Conservation (phyloP, 2,329 filamentous ascomycete species). For the Ceratocystis variospora region DNA sequence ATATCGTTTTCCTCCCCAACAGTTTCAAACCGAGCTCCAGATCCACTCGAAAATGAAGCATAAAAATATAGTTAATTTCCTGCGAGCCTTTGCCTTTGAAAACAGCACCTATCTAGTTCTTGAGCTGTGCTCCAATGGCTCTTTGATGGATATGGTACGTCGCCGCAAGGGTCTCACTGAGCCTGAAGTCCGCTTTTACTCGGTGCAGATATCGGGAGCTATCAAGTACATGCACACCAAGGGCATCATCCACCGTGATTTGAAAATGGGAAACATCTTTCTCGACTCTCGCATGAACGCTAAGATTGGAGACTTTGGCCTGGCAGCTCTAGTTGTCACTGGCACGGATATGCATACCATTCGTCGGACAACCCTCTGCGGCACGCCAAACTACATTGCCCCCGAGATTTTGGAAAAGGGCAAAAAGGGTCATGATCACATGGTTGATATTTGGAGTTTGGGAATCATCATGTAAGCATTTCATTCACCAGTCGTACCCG, state of each 20-base stretch:
- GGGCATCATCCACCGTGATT: constrained; percentile 88
- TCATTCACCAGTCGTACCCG: not conserved
- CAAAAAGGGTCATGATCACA: constrained; percentile 89
- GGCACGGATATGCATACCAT: constrained; percentile 76
- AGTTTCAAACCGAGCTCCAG: constrained; percentile 75
- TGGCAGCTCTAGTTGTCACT: constrained; percentile 81
- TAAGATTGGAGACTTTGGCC: constrained; percentile 93
- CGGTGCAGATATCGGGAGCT: constrained; percentile 86
- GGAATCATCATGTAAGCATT: constrained; percentile 80
- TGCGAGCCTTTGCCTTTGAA: constrained; percentile 82
- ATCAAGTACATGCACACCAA: constrained; percentile 97
- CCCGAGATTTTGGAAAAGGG: constrained; percentile 92
- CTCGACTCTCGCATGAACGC: constrained; percentile 91
- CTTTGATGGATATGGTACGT: constrained; percentile 95
- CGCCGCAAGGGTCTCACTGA: constrained; percentile 80
- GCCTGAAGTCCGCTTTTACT: constrained; percentile 85
- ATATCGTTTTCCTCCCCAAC: not conserved
- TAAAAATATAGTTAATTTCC: constrained; percentile 88
- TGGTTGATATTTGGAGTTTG: constrained; percentile 96
- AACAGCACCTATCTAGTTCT: constrained; percentile 86
- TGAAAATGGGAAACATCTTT: constrained; percentile 98
- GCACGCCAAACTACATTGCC: constrained; percentile 96
- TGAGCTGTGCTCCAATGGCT: constrained; percentile 89
- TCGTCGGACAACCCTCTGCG: constrained; percentile 83
- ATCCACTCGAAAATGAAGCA: constrained; percentile 98